A percentile compares a stretch with the other conserved stretches of the same genome.
Conservation (phyloP, 2,329 filamentous ascomycete genomes). For the Fonsecaea monophora region DNA sequence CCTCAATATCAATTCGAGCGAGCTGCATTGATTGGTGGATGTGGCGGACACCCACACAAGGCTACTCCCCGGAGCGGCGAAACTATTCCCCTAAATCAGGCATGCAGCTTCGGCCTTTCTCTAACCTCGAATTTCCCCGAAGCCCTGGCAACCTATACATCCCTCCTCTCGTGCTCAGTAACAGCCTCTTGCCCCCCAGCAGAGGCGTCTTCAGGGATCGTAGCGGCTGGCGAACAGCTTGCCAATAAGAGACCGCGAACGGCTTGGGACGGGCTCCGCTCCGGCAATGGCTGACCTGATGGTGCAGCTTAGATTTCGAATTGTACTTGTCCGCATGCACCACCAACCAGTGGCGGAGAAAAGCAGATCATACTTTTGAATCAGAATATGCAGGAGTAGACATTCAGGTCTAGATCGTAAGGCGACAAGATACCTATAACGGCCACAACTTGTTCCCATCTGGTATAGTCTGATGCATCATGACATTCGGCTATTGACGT, state of each 20-base stretch:
- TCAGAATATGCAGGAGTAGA: background rate
- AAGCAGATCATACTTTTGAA: background rate
- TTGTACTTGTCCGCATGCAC: background rate
- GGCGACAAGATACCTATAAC: background rate
- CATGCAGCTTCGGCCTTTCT: constrained; percentile 22
- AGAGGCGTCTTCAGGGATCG: background rate
- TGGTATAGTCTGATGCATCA: background rate
- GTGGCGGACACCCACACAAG: background rate
- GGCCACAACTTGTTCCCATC: background rate
- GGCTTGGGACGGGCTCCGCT: background rate
- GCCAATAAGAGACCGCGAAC: background rate
- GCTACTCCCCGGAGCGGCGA: constrained; percentile 29
- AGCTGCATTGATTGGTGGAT: constrained; percentile 24
- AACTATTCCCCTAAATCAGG: constrained; percentile 25
- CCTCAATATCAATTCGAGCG: constrained; percentile 30
- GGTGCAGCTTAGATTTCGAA: too few relatives aligned
- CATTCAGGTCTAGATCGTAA: background rate
- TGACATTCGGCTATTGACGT: background rate
- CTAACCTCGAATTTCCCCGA: constrained; percentile 22
- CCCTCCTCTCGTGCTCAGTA: background rate
- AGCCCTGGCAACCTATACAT: background rate
- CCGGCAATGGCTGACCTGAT: background rate
- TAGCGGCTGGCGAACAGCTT: background rate
- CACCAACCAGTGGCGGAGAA: background rate
- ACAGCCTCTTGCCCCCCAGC: too few relatives aligned